Evolutionary conservation across 305 asterid species (phyloP).

Genomic region (Galium porrigens): DNA sequence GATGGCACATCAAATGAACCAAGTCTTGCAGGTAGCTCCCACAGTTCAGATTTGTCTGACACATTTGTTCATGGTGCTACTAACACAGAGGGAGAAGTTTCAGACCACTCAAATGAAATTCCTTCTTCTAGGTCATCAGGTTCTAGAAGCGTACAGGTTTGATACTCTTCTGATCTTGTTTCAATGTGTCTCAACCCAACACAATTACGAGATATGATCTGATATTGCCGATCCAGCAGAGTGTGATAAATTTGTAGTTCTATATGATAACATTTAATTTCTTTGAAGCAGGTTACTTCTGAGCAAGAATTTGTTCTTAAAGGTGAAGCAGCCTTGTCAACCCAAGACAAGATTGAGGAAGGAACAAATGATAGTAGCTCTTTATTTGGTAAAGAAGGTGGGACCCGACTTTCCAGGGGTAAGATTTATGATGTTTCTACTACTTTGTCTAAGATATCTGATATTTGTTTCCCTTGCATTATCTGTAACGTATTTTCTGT

Average conservation of each 20-base stretch:
- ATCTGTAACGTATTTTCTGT: background rate
- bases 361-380: constrained; percentile 28
- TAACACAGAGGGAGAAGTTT: constrained; percentile 32
- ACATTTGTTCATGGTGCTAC: constrained; percentile 28
- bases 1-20: constrained; percentile 44
- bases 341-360: constrained; percentile 41
- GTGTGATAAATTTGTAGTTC: background rate
- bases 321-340: constrained; percentile 34
- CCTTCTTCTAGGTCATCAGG: constrained; percentile 25
- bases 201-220: no score
- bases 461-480: background rate
- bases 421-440: constrained; percentile 9
- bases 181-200: background rate
- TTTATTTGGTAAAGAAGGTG: constrained; percentile 27
- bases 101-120: constrained; percentile 19
- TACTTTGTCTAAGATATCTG: background rate
- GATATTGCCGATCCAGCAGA: background rate
- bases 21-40: constrained; percentile 45
- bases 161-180: constrained; percentile 4
- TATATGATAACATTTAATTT: constrained; percentile 1
- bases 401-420: constrained; percentile 40
- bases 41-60: constrained; percentile 33
- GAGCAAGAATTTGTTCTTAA: constrained; percentile 27
- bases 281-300: constrained; percentile 38
- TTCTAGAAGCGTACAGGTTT: constrained; percentile 44